Evolutionary conservation across 805 yeast species (phyloP).

Genomic region (Candida easanensis): DNA sequence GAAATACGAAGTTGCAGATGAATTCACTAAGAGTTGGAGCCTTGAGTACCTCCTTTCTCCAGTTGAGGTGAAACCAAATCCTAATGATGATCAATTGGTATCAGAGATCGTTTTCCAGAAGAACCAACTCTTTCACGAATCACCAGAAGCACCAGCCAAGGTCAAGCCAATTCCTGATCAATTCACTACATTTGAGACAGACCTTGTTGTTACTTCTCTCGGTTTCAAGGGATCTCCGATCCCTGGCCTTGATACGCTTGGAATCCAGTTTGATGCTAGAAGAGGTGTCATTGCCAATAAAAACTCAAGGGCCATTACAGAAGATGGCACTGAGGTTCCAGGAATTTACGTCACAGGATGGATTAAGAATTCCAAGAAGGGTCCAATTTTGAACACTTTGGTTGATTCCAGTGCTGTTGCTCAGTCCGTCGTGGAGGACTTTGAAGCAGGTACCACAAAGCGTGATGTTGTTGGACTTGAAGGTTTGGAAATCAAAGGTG

Average conservation of each 20-base stretch:
- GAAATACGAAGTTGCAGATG: constrained; percentile 20
- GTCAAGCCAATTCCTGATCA: constrained; percentile 26
- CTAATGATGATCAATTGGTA: constrained; percentile 31
- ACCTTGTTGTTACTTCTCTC: constrained; percentile 73
- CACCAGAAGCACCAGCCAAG: constrained; percentile 23
- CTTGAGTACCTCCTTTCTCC: constrained; percentile 74
- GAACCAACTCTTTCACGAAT: constrained; percentile 43
- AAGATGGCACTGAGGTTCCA: constrained; percentile 24
- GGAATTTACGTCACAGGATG: constrained; percentile 86
- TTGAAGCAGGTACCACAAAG: constrained; percentile 28
- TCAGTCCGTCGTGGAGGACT: constrained; percentile 58
- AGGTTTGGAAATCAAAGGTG: constrained; percentile 30
- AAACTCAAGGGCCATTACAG: constrained; percentile 41
- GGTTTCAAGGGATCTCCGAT: constrained; percentile 78
- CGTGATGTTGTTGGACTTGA: constrained; percentile 8
- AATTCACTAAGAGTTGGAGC: constrained; percentile 45
- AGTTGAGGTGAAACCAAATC: constrained; percentile 38
- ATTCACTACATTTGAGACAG: constrained; percentile 40
- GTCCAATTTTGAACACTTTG: constrained; percentile 91
- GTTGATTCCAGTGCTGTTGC: constrained; percentile 78
- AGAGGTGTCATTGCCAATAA: constrained; percentile 45
- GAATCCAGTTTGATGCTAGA: constrained; percentile 43
- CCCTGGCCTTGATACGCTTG: constrained; percentile 45
- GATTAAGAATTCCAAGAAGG: constrained; percentile 83
- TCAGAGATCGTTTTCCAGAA: constrained; percentile 45